phyloP scores from a whole-genome alignment of 805 yeast species.

The Vanderwaltozyma polyspora region DNA sequence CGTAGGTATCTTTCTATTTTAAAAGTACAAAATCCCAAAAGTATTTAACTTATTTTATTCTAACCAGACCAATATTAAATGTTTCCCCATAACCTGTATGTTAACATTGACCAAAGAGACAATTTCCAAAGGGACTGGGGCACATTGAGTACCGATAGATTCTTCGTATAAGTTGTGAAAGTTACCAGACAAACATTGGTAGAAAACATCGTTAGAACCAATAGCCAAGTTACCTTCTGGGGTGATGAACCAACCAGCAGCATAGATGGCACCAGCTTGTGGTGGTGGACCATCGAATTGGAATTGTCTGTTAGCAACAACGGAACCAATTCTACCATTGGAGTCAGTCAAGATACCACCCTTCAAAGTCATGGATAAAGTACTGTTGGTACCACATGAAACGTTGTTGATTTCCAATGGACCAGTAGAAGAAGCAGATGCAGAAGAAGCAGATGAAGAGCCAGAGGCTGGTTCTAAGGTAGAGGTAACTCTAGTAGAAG shows the following conservation, averaged over 20 bases:
- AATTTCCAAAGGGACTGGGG: constrained; percentile 40
- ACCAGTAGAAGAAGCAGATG: constrained; percentile 18
- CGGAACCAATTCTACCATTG: constrained; percentile 55
- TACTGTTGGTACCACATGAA: constrained; percentile 24
- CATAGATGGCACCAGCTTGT: constrained; percentile 56
- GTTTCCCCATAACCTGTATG: too few relatives aligned
- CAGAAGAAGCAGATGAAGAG: constrained; percentile 17
- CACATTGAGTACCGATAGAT: constrained; percentile 43
- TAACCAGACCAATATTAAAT: too few relatives aligned
- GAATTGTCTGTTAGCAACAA: constrained; percentile 66
- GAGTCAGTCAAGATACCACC: constrained; percentile 42
- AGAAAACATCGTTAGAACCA: constrained; percentile 46
- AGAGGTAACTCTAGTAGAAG: constrained; percentile 17
- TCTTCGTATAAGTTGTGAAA: constrained; percentile 59
- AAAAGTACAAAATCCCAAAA: too few relatives aligned
- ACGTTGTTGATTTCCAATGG: constrained; percentile 6
- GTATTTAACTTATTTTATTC: too few relatives aligned
- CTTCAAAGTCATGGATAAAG: constrained; percentile 42
- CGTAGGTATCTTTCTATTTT: too few relatives aligned
- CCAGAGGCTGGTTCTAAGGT: constrained; percentile 20
- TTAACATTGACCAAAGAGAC: constrained; percentile 43
- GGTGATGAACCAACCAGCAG: constrained; percentile 52
- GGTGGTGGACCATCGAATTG: constrained; percentile 75
- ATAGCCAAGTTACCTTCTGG: constrained; percentile 47
- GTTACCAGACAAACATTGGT: constrained; percentile 54